Conservation (phyloP, 73 alveolate species). For the Paramecium sonneborni region DNA sequence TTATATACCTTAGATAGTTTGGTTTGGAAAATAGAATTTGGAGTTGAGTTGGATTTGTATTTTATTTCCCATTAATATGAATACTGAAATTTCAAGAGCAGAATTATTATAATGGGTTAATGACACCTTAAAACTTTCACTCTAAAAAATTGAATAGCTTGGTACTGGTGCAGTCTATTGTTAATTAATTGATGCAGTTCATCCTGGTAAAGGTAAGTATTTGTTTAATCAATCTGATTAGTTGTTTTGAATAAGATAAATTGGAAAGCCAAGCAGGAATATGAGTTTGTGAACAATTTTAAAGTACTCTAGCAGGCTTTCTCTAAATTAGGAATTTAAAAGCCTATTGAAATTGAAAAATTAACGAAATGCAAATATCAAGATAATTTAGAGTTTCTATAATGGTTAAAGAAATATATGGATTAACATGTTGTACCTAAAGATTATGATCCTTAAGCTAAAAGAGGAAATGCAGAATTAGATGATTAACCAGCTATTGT, state of each 20-base stretch:
- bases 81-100: constrained; percentile 57
- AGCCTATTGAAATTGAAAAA: constrained; percentile 64
- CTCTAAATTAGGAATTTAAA: constrained; percentile 54
- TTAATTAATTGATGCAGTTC: constrained; percentile 56
- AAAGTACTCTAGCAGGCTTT: constrained; percentile 49
- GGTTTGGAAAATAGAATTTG: background rate
- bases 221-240: background rate
- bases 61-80: constrained; percentile 29
- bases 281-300: constrained; percentile 65
- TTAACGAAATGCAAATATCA: constrained; percentile 63
- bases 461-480: constrained; percentile 53
- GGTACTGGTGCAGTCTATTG: constrained; percentile 70
- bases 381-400: constrained; percentile 60
- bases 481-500: constrained; percentile 19
- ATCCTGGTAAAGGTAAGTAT: constrained; percentile 56
- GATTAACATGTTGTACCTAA: constrained; percentile 54
- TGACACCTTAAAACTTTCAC: constrained; percentile 21
- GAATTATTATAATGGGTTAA: constrained; percentile 65
- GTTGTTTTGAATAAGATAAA: constrained; percentile 48
- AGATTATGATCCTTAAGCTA: constrained; percentile 61
- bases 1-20: background rate
- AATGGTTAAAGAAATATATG: constrained; percentile 64
- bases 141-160: constrained; percentile 57
- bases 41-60: background rate
- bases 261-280: constrained; percentile 67